These are phyloP conservation scores for Boletus tylopilopsis DNA, from an alignment of 768 basidiomycete species.

Conservation along the genomic window DNA sequence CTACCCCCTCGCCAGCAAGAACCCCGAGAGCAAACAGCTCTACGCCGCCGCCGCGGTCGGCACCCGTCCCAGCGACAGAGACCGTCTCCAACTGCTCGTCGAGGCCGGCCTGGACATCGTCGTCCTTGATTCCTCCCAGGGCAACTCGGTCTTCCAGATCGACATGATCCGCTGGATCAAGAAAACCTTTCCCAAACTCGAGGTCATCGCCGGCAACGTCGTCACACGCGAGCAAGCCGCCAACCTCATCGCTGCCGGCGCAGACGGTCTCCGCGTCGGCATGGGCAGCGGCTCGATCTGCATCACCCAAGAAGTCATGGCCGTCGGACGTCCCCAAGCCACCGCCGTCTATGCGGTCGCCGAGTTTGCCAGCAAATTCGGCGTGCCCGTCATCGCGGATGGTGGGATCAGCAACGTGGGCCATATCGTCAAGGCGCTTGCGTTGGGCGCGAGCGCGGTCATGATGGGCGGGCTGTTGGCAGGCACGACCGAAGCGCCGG, in stretches of 20 bases:
- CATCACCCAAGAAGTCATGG: slow-evolving; percentile 99
- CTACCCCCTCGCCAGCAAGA: slow-evolving; percentile 92
- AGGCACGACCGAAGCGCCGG: slow-evolving; percentile 95
- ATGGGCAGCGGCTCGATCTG: slow-evolving; percentile 99
- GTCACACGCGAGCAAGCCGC: slow-evolving; percentile 98
- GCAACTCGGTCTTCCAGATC: slow-evolving; percentile 89
- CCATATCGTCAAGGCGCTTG: slow-evolving; percentile 94
- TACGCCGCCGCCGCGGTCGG: slow-evolving; percentile 96
- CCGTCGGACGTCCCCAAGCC: slow-evolving; percentile 96
- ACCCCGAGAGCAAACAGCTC: slow-evolving; percentile 88
- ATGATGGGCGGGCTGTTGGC: slow-evolving; percentile 99
- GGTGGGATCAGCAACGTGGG: slow-evolving; percentile 95
- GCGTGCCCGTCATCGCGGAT: slow-evolving; percentile 95
- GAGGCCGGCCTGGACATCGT: slow-evolving; percentile 96
- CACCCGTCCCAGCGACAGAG: slow-evolving; percentile 84
- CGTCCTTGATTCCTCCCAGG: slow-evolving; percentile 93
- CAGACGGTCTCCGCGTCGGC: slow-evolving; percentile 91
- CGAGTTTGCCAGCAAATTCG: slow-evolving; percentile 90
- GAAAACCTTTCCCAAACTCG: slow-evolving; percentile 73
- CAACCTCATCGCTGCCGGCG: slow-evolving; percentile 87
- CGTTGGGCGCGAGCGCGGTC: slow-evolving; percentile 91
- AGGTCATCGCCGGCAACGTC: slow-evolving; percentile 96
- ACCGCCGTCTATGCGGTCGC: slow-evolving; percentile 97
- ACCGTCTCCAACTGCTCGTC: slow-evolving; percentile 79
- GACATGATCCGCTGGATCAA: slow-evolving; percentile 98